A percentile compares a stretch with the other conserved stretches of the same genome.
phyloP scores from a whole-genome alignment of 306 rosid genomes.

The Quercus glauca region DNA sequence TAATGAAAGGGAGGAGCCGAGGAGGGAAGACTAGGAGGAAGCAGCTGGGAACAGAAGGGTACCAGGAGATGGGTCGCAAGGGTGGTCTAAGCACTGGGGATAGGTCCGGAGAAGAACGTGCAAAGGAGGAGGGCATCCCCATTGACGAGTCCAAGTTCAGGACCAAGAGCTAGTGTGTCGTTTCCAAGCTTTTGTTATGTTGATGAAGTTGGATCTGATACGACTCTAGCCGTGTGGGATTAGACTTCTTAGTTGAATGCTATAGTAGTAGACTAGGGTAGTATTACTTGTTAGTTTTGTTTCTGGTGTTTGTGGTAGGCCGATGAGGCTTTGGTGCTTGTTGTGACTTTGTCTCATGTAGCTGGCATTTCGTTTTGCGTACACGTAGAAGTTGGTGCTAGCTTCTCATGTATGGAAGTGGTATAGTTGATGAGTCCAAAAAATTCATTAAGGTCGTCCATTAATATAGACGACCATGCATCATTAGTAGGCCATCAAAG shows the following conservation, averaged over 20 bases:
- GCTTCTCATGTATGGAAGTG: no score
- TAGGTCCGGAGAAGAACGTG: constrained; percentile 54
- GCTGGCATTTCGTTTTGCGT: no score
- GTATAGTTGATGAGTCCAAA: no score
- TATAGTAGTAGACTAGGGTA: no score
- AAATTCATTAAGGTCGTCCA: no score
- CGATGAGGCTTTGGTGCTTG: no score
- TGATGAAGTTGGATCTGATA: neutral
- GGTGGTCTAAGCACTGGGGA: constrained; percentile 65
- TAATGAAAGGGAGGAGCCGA: constrained; percentile 39
- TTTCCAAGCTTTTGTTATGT: neutral
- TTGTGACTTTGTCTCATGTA: no score
- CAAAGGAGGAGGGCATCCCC: constrained; percentile 45
- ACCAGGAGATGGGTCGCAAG: constrained; percentile 65
- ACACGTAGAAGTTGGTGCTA: no score
- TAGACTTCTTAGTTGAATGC: neutral
- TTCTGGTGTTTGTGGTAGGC: no score
- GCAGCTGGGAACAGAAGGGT: constrained; percentile 52
- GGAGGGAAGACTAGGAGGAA: constrained; percentile 69
- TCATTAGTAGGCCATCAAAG: no score
- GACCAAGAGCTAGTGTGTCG: neutral
- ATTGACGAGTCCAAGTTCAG: constrained; percentile 67
- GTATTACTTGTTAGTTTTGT: no score
- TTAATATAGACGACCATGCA: no score
- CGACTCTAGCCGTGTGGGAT: neutral